phyloP scores from a whole-genome alignment of 2,329 filamentous ascomycete species.

The Phoma sp. region DNA sequence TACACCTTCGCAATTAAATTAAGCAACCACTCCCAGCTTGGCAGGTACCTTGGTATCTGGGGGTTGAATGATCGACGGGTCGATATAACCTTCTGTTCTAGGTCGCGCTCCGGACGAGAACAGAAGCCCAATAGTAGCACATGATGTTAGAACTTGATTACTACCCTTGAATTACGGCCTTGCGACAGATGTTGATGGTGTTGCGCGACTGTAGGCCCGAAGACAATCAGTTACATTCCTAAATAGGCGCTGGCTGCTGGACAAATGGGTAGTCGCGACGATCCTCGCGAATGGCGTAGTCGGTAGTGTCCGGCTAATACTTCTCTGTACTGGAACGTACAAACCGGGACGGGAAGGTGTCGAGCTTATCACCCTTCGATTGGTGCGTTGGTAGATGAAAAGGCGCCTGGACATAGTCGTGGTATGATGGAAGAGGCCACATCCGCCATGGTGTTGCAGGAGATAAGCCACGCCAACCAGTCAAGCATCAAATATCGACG shows the following conservation, averaged over 20 bases:
- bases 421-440: slow-evolving; percentile 8
- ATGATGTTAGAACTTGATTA: slow-evolving; percentile 13
- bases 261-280: slow-evolving; percentile 7
- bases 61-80: slow-evolving; percentile 23
- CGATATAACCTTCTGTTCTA: slow-evolving; percentile 38
- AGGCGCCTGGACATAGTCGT: slow-evolving; percentile 12
- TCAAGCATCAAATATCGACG: slow-evolving; percentile 29
- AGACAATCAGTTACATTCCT: not conserved
- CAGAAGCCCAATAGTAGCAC: slow-evolving; percentile 5
- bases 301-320: slow-evolving; percentile 4
- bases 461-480: slow-evolving; percentile 25
- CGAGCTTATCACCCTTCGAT: slow-evolving; percentile 10
- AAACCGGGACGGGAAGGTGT: slow-evolving; percentile 13
- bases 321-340: slow-evolving; percentile 7
- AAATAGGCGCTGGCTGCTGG: slow-evolving; percentile 7
- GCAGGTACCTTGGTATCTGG: slow-evolving; percentile 36
- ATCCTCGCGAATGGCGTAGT: slow-evolving; percentile 12
- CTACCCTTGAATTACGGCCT: slow-evolving; percentile 8
- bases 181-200: slow-evolving; percentile 14
- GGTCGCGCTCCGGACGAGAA: slow-evolving; percentile 27
- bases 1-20: slow-evolving; percentile 37
- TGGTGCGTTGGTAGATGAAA: slow-evolving; percentile 11
- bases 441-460: slow-evolving; percentile 20
- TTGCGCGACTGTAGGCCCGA: slow-evolving; percentile 21
- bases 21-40: slow-evolving; percentile 40